A percentile compares a stretch with the other conserved stretches of the same genome.
phyloP scores from a whole-genome alignment of 2,329 filamentous ascomycete genomes.

The Aspergillus viridinutans region DNA sequence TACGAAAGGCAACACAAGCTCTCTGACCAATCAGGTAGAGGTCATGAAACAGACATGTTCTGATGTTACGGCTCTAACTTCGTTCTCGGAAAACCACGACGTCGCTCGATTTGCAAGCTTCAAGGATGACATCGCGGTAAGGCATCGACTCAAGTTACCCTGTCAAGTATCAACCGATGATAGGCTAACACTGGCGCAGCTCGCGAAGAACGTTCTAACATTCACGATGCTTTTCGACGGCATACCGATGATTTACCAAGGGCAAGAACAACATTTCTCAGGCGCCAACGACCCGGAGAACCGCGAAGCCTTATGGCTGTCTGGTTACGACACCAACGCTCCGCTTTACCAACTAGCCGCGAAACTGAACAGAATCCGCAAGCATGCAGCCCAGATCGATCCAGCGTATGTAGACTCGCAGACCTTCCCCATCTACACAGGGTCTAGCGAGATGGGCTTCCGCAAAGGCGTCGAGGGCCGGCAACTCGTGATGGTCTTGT shows the following conservation, averaged over 20 bases:
- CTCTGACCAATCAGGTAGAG: slow-evolving; percentile 22
- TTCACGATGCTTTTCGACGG: slow-evolving; percentile 59
- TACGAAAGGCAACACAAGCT: slow-evolving; percentile 26
- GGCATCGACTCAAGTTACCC: neutral
- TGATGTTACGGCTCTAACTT: slow-evolving; percentile 46
- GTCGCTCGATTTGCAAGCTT: slow-evolving; percentile 51
- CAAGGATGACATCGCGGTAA: slow-evolving; percentile 47
- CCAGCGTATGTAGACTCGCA: slow-evolving; percentile 36
- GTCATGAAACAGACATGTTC: slow-evolving; percentile 23
- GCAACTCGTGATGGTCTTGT: slow-evolving; percentile 43
- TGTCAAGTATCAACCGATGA: neutral
- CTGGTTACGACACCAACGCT: slow-evolving; percentile 41
- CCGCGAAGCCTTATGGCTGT: slow-evolving; percentile 55
- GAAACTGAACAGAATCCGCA: slow-evolving; percentile 42
- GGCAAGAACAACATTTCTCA: slow-evolving; percentile 59
- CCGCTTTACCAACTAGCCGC: slow-evolving; percentile 37
- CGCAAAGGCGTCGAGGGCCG: slow-evolving; percentile 42
- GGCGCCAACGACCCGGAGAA: slow-evolving; percentile 46
- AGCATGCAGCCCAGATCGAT: slow-evolving; percentile 35
- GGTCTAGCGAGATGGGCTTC: slow-evolving; percentile 41
- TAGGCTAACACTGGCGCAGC: slow-evolving; percentile 14
- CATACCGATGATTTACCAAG: slow-evolving; percentile 63
- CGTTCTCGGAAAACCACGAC: slow-evolving; percentile 60
- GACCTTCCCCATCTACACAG: slow-evolving; percentile 38
- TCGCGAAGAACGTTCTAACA: slow-evolving; percentile 58